These are phyloP conservation scores for Starmerella stigmatis DNA, from an alignment of 805 yeast species.

Conservation along the genomic window DNA sequence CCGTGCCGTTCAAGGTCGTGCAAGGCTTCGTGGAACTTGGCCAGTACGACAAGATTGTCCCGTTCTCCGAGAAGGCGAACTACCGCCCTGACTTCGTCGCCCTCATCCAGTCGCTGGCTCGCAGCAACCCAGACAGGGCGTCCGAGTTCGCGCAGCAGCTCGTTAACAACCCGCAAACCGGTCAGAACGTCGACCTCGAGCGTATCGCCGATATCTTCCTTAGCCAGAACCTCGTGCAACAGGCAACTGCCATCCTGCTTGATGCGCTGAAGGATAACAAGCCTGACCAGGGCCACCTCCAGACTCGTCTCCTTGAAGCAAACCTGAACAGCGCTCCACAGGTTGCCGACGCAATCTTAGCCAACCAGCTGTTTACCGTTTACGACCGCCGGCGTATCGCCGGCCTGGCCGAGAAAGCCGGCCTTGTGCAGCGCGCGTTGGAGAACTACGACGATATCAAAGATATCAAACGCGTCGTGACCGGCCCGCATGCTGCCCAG, in stretches of 20 bases:
- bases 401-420: slow-evolving; percentile 88
- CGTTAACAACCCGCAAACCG: slow-evolving; percentile 44
- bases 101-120: slow-evolving; percentile 77
- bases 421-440: slow-evolving; percentile 85
- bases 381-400: slow-evolving; percentile 93
- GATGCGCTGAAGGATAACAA: slow-evolving; percentile 91
- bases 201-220: slow-evolving; percentile 86
- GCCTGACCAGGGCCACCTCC: slow-evolving; percentile 91
- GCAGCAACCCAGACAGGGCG: slow-evolving; percentile 95
- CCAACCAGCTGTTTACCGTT: slow-evolving; percentile 90
- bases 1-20: slow-evolving; percentile 79
- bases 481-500: slow-evolving; percentile 50
- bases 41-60: slow-evolving; percentile 89
- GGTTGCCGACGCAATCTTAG: slow-evolving; percentile 97
- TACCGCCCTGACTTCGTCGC: slow-evolving; percentile 85
- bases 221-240: slow-evolving; percentile 88
- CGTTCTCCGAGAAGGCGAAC: slow-evolving; percentile 81
- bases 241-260: slow-evolving; percentile 92
- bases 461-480: slow-evolving; percentile 90
- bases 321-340: slow-evolving; percentile 95
- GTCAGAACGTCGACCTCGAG: slow-evolving; percentile 61
- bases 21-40: slow-evolving; percentile 88
- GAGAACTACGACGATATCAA: slow-evolving; percentile 91
- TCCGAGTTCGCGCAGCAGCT: slow-evolving; percentile 91
- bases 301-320: slow-evolving; percentile 86